A percentile compares a stretch with the other conserved stretches of the same genome.
Conservation (phyloP, 2,329 filamentous ascomycete genomes). For the Cercospora sp. region DNA sequence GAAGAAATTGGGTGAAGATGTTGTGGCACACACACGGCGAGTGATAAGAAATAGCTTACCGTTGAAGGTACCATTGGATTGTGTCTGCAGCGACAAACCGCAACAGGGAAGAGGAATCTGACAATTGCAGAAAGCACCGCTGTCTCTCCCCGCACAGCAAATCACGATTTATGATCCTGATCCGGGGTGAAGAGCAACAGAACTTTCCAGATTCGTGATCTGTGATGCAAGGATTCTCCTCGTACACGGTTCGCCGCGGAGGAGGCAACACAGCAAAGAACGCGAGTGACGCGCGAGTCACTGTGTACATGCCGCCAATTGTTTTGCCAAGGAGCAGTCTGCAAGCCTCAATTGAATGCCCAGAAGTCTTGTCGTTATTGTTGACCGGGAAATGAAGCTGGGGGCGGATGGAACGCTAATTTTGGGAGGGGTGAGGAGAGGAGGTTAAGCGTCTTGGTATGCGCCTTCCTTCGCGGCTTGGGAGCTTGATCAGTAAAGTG, state of each 20-base stretch:
- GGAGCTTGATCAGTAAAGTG: background rate
- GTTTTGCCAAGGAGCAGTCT: slow-evolving; percentile 4
- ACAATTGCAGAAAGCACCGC: background rate
- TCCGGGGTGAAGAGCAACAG: background rate
- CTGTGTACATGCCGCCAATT: background rate
- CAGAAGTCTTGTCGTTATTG: background rate
- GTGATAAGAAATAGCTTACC: background rate
- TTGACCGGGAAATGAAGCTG: background rate
- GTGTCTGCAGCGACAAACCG: background rate
- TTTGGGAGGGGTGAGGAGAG: background rate
- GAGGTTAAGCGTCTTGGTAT: background rate
- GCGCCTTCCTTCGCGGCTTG: slow-evolving; percentile 7
- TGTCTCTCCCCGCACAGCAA: background rate
- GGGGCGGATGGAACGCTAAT: background rate
- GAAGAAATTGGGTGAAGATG: background rate
- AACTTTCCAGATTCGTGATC: background rate
- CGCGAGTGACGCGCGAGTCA: background rate
- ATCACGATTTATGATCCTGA: background rate
- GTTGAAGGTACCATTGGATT: background rate
- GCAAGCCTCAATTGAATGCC: background rate
- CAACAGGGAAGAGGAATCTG: background rate
- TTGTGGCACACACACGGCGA: background rate
- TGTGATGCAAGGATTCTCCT: background rate
- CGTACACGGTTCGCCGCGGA: background rate
- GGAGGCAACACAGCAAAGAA: background rate